Percentiles rank a stretch among this genome's conserved stretches.
These are phyloP conservation scores for Curvularia lunata DNA, from an alignment of 2,329 filamentous ascomycete species.

Conservation along the genomic window DNA sequence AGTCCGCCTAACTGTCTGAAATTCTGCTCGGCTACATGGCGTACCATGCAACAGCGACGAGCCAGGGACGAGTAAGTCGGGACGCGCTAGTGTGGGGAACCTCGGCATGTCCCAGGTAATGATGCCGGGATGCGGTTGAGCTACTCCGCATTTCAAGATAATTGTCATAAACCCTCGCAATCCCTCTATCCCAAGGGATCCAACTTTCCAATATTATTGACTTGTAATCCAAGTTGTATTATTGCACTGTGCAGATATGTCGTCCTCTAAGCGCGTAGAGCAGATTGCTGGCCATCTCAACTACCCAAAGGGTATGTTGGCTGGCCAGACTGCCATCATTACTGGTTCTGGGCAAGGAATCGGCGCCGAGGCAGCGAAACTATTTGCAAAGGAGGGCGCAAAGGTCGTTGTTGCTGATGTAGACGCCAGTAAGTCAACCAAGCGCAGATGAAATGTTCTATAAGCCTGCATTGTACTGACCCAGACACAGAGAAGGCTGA, in stretches of 20 bases:
- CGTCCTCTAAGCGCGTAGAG: slow-evolving; percentile 58
- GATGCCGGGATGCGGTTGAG: slow-evolving; percentile 21
- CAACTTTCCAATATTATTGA: background rate
- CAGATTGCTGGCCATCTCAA: slow-evolving; percentile 82
- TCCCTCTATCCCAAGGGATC: background rate
- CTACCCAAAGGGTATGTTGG: slow-evolving; percentile 79
- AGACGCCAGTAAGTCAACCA: slow-evolving; percentile 63
- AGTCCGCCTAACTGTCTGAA: too few species aligned
- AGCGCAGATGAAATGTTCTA: background rate
- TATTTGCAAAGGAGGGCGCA: slow-evolving; percentile 88
- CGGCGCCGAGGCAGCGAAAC: slow-evolving; percentile 78
- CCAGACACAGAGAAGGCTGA: slow-evolving; percentile 68
- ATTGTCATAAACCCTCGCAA: slow-evolving; percentile 1
- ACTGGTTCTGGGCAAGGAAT: slow-evolving; percentile 88
- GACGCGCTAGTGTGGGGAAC: slow-evolving; percentile 18
- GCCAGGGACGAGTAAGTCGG: slow-evolving; percentile 10
- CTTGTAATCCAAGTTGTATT: background rate
- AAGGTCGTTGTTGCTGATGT: slow-evolving; percentile 86
- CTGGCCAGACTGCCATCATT: slow-evolving; percentile 83
- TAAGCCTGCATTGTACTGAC: slow-evolving; percentile 24
- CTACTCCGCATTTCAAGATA: slow-evolving; percentile 25
- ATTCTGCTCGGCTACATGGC: background rate
- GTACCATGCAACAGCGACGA: background rate
- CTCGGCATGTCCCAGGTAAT: slow-evolving; percentile 17
- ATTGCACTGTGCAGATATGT: slow-evolving; percentile 16